Evolutionary conservation across 805 yeast genomes (phyloP).

Genomic region (Zygosaccharomyces bisporus): DNA sequence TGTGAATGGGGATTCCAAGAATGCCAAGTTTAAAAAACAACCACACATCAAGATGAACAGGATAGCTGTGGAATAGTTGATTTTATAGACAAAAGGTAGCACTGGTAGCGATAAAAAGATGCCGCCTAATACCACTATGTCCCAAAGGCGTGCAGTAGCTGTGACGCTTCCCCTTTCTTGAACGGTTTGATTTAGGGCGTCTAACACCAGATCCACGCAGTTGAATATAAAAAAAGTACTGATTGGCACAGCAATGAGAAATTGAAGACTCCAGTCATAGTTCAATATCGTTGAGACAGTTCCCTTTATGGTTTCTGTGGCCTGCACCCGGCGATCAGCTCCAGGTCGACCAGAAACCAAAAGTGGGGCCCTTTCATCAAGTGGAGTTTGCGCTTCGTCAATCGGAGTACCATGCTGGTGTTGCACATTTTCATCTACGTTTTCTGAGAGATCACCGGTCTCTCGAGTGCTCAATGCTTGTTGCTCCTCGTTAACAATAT

Average conservation of each 20-base stretch:
- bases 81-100: constrained; percentile 65
- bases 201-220: constrained; percentile 50
- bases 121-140: constrained; percentile 36
- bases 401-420: neutral
- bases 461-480: neutral
- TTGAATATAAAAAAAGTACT: constrained; percentile 52
- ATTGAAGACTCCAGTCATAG: constrained; percentile 82
- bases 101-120: constrained; percentile 46
- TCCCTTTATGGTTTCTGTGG: constrained; percentile 16
- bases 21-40: constrained; percentile 39
- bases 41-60: constrained; percentile 40
- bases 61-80: constrained; percentile 49
- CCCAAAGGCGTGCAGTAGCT: constrained; percentile 41
- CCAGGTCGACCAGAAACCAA: constrained; percentile 15
- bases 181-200: constrained; percentile 64
- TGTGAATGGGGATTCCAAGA: constrained; percentile 56
- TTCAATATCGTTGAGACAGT: constrained; percentile 34
- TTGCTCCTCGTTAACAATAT: constrained; percentile 8
- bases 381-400: neutral
- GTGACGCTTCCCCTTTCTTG: constrained; percentile 62
- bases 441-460: too few species aligned
- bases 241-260: constrained; percentile 61
- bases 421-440: too few species aligned
- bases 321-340: neutral
- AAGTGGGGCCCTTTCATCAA: constrained; percentile 37